A percentile compares a stretch with the other conserved stretches of the same genome.
These are phyloP conservation scores for Lactarius psammicola DNA, from an alignment of 768 basidiomycete species.

Conservation along the genomic window DNA sequence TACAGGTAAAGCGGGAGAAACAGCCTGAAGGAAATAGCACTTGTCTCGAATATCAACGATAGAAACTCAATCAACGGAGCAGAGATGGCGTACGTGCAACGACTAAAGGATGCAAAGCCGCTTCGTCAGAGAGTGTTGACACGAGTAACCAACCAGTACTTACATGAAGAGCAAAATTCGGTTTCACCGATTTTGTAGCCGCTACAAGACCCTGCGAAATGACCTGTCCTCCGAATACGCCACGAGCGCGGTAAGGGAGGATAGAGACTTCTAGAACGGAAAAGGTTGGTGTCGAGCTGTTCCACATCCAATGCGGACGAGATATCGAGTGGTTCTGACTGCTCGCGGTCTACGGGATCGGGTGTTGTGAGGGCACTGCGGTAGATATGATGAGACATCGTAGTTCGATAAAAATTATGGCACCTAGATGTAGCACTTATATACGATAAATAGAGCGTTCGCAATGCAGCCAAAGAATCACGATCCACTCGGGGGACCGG, in stretches of 20 bases:
- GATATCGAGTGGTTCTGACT: conserved; percentile 42
- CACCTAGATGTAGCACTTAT: neutral
- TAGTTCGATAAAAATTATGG: too few species aligned
- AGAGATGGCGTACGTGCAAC: conserved; percentile 55
- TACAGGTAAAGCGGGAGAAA: conserved; percentile 70
- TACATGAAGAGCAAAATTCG: conserved; percentile 67
- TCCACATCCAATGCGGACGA: conserved; percentile 77
- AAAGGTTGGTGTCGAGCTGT: conserved; percentile 70
- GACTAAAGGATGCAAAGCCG: conserved; percentile 43
- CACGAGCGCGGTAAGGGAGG: conserved; percentile 57
- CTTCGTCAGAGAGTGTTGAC: neutral
- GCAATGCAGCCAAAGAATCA: neutral
- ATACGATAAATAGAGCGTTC: neutral
- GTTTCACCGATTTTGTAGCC: conserved; percentile 72
- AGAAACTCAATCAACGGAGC: neutral
- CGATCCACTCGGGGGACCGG: neutral
- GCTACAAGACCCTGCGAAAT: conserved; percentile 82
- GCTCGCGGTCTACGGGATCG: conserved; percentile 10
- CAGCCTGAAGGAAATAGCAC: conserved; percentile 81
- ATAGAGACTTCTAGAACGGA: conserved; percentile 72
- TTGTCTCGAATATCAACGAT: conserved; percentile 32
- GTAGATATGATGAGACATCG: conserved; percentile 3
- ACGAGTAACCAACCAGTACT: conserved; percentile 33
- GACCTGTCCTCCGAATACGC: conserved; percentile 86
- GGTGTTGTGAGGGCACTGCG: conserved; percentile 7